These are phyloP conservation scores for Cryphonectria naterciae DNA, from an alignment of 2,329 filamentous ascomycete genomes.

Conservation along the genomic window DNA sequence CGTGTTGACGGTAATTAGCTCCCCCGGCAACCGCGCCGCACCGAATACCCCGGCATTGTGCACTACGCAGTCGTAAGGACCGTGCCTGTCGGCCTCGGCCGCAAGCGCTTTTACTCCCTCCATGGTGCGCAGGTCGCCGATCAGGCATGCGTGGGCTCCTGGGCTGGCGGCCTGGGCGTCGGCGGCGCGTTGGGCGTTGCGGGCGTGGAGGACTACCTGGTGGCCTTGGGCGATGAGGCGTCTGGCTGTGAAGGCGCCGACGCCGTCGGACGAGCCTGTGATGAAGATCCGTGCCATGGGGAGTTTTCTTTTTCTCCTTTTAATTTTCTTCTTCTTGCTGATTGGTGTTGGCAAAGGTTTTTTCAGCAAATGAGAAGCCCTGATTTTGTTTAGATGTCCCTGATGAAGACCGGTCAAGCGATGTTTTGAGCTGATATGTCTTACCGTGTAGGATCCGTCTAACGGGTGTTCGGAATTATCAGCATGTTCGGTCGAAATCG, in stretches of 20 bases:
- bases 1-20: slow-evolving; percentile 59
- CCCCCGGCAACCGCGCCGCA: slow-evolving; percentile 38
- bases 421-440: background rate
- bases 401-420: background rate
- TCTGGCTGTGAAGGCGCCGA: slow-evolving; percentile 56
- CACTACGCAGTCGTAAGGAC: slow-evolving; percentile 58
- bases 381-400: background rate
- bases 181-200: slow-evolving; percentile 56
- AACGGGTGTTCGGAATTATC: background rate
- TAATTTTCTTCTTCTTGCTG: background rate
- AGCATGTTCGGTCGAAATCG: background rate
- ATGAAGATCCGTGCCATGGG: slow-evolving; percentile 45
- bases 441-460: background rate
- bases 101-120: slow-evolving; percentile 56
- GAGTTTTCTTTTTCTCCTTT: background rate
- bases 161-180: slow-evolving; percentile 54
- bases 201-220: slow-evolving; percentile 59
- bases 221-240: slow-evolving; percentile 56
- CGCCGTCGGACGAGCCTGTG: slow-evolving; percentile 61
- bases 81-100: slow-evolving; percentile 51
- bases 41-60: slow-evolving; percentile 61
- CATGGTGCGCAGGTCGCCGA: slow-evolving; percentile 57
- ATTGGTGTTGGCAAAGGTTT: too few species aligned
- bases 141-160: slow-evolving; percentile 52
- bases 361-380: background rate